phyloP scores from a whole-genome alignment of 2,329 filamentous ascomycete species.

The Nemania abortiva region DNA sequence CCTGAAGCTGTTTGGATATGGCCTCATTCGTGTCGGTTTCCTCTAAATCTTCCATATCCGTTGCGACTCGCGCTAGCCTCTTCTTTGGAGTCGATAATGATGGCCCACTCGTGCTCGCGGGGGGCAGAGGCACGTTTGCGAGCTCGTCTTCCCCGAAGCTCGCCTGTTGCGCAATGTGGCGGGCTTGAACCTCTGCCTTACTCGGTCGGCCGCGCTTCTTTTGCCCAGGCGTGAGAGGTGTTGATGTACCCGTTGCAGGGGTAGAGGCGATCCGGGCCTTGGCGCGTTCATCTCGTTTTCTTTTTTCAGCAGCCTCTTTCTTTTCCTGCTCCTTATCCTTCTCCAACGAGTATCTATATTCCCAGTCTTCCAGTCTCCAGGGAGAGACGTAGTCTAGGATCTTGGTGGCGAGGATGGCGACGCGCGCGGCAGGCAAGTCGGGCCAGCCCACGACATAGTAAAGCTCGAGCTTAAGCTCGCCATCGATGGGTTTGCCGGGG shows the following conservation, averaged over 20 bases:
- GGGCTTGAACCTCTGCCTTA: constrained; percentile 47
- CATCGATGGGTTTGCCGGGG: constrained; percentile 49
- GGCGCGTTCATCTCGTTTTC: constrained; percentile 40
- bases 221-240: constrained; percentile 18
- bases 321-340: constrained; percentile 55
- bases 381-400: constrained; percentile 71
- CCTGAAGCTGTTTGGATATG: constrained; percentile 49
- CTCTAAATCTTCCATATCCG: constrained; percentile 43
- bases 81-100: constrained; percentile 58
- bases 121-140: constrained; percentile 48
- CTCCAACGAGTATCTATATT: constrained; percentile 59
- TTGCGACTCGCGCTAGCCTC: constrained; percentile 37
- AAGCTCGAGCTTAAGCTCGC: constrained; percentile 56
- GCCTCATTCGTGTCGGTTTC: constrained; percentile 47
- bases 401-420: constrained; percentile 60
- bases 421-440: constrained; percentile 63
- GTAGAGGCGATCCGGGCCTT: constrained; percentile 25
- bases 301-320: constrained; percentile 43
- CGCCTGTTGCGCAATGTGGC: constrained; percentile 42
- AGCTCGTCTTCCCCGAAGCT: constrained; percentile 40
- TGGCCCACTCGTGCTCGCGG: constrained; percentile 50
- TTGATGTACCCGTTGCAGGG: constrained; percentile 24
- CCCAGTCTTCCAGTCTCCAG: constrained; percentile 67
- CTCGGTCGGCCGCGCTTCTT: constrained; percentile 48
- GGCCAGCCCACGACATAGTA: constrained; percentile 68